These are phyloP conservation scores for Graphium sp. DNA, from an alignment of 2,329 filamentous ascomycete genomes.

Conservation along the genomic window DNA sequence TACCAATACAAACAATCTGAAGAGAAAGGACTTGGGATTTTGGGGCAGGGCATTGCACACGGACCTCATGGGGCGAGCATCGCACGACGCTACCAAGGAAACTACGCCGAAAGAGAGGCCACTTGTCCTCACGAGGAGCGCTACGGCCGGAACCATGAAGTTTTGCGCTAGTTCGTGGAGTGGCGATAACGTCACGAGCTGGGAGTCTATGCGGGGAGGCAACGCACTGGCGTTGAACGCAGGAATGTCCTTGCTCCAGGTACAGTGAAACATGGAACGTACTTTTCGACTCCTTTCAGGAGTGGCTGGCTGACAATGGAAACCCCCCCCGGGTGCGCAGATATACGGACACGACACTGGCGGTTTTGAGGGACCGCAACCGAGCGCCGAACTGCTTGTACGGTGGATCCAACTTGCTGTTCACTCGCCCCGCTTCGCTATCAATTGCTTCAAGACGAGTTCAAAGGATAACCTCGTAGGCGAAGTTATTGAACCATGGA, in stretches of 20 bases:
- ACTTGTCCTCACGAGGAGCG: slow-evolving; percentile 54
- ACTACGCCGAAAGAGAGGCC: slow-evolving; percentile 41
- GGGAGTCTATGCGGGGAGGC: slow-evolving; percentile 55
- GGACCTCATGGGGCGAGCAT: slow-evolving; percentile 55
- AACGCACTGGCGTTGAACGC: slow-evolving; percentile 54
- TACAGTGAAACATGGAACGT: slow-evolving; percentile 13
- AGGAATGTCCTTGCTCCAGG: slow-evolving; percentile 48
- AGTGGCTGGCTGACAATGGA: too few species aligned
- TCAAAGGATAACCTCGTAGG: slow-evolving; percentile 47
- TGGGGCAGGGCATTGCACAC: slow-evolving; percentile 57
- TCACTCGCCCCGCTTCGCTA: slow-evolving; percentile 54
- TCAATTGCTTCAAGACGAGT: slow-evolving; percentile 65
- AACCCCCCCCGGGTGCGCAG: slow-evolving; percentile 10
- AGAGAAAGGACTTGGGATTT: too few species aligned
- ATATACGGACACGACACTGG: slow-evolving; percentile 62
- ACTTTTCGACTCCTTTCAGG: neutral
- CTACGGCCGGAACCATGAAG: slow-evolving; percentile 51
- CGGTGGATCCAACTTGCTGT: slow-evolving; percentile 59
- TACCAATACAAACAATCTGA: too few species aligned
- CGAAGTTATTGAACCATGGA: slow-evolving; percentile 64
- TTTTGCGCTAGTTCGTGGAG: slow-evolving; percentile 61
- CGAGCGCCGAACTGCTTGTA: slow-evolving; percentile 51
- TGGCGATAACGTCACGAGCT: slow-evolving; percentile 59
- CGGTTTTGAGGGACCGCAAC: slow-evolving; percentile 59
- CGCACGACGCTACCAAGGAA: slow-evolving; percentile 47